phyloP scores from a whole-genome alignment of 306 rosid species.

The Carpinus viminea region DNA sequence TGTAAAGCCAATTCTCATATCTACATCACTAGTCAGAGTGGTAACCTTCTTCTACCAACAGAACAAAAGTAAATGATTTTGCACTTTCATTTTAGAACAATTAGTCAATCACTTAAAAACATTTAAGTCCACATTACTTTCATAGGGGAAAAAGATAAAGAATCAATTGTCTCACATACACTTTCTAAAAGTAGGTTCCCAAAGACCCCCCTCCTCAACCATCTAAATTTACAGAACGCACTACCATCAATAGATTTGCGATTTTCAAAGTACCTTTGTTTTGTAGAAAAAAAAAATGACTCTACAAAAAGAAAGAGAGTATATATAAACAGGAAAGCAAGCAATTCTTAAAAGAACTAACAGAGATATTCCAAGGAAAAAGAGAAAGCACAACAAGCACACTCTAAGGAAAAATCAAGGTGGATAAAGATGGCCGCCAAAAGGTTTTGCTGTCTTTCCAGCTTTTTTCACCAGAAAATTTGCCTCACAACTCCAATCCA shows the following conservation, averaged over 20 bases:
- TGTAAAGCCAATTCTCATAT: not conserved
- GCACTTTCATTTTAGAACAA: not conserved
- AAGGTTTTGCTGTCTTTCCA: not conserved
- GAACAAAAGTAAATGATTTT: not conserved
- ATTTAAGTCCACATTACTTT: not conserved
- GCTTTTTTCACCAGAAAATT: not conserved
- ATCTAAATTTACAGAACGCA: not conserved
- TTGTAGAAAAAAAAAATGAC: not conserved
- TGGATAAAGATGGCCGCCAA: not conserved
- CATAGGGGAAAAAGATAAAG: not conserved
- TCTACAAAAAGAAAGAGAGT: not conserved
- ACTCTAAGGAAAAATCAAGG: not conserved
- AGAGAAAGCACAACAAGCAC: not conserved
- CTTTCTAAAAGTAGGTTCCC: not conserved
- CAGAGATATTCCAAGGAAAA: not conserved
- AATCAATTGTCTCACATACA: not conserved
- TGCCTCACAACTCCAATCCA: not conserved
- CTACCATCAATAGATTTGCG: not conserved
- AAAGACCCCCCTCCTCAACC: not conserved
- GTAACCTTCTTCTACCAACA: not conserved
- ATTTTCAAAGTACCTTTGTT: not conserved
- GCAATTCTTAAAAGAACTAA: not conserved
- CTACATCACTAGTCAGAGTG: not conserved
- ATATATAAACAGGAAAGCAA: not conserved
- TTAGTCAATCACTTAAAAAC: not conserved